phyloP scores from a whole-genome alignment of 176 grass and related monocot genomes.

The Calamus simplicifolius region DNA sequence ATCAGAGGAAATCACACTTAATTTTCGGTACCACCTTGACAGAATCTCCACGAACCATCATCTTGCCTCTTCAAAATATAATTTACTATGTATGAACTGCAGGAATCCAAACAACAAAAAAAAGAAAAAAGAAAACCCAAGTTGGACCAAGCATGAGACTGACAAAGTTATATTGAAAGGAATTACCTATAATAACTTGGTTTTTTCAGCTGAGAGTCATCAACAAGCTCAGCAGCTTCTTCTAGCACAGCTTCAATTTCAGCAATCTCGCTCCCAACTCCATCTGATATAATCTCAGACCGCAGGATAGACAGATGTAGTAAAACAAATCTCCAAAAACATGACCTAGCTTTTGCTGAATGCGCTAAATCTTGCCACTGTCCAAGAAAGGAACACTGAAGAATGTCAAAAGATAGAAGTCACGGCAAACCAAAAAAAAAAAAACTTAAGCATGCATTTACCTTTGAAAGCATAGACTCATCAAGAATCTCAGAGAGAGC shows the following conservation, averaged over 20 bases:
- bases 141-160: too few species aligned
- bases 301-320: slow-evolving; percentile 55
- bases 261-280: slow-evolving; percentile 42
- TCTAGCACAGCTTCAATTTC: slow-evolving; percentile 80
- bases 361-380: slow-evolving; percentile 78
- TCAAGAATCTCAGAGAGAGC: slow-evolving; percentile 61
- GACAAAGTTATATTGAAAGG: too few species aligned
- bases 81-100: slow-evolving; percentile 71
- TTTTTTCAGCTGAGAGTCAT: slow-evolving; percentile 62
- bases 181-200: slow-evolving; percentile 76
- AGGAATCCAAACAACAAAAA: slow-evolving; percentile 7
- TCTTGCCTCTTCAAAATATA: slow-evolving; percentile 67
- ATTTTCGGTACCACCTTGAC: slow-evolving; percentile 38
- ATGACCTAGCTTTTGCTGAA: slow-evolving; percentile 54
- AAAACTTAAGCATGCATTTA: slow-evolving; percentile 20
- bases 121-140: slow-evolving; percentile 2
- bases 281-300: slow-evolving; percentile 61
- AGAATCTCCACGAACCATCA: slow-evolving; percentile 85
- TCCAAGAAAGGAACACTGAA: not conserved
- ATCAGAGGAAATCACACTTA: slow-evolving; percentile 24
- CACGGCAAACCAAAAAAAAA: not conserved
- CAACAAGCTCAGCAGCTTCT: slow-evolving; percentile 88
- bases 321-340: slow-evolving; percentile 88
- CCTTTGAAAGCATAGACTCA: slow-evolving; percentile 79
- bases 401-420: not conserved